Base-by-base conservation (phyloP, 192 early-diverging fungal species). In the Backusella mclennaniae region DNA sequence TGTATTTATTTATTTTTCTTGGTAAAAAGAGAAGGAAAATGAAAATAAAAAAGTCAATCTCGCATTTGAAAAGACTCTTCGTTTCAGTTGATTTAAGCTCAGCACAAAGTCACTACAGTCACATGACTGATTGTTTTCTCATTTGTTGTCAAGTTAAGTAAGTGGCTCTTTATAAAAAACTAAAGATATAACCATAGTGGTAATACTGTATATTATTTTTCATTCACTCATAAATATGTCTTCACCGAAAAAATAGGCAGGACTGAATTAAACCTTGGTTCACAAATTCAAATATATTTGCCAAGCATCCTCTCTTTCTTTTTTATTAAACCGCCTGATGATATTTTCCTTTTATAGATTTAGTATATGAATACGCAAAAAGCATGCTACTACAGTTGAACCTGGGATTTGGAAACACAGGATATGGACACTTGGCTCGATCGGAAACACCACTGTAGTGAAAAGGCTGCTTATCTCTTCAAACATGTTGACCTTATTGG, bases 1-100 rank as follows among this genome's bases (percentile, higher is more conserved):
- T 23, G 21, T 26, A 23, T 56, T 19, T 53, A 21, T 23, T 56
- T 56, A 11, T 56, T 26, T 21, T 23, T n/a, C 7, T 56, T 56
- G n/a, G 53, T 23, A 14, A 63, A 63, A 59, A 26, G 53, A 12
- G 17, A 36, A 35, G 35, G 15, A 35, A 8, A 36, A 36, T 36
- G 15, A 67, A 67, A 67, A n/a, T 7, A 38, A 68, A 68, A 38
- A 36, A 68, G 31, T 68, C 23, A 63, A 63, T 63, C 26, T 63
- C 23, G 56, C 56, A 63, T 63, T 63, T 63, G 56, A 29, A 63
- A 63, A 26, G 19, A 56, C 21, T 29, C 23, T 26, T 63, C 56
- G 56, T 63, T 63, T 63, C 56, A 63, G 56, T 63, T 8, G 8
- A 23, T 21, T 26, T 4, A 26, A 63, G 26, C 19, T 21, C 56